phyloP scores from a whole-genome alignment of 2,329 filamentous ascomycete species.

The Xenoacremonium recifei region DNA sequence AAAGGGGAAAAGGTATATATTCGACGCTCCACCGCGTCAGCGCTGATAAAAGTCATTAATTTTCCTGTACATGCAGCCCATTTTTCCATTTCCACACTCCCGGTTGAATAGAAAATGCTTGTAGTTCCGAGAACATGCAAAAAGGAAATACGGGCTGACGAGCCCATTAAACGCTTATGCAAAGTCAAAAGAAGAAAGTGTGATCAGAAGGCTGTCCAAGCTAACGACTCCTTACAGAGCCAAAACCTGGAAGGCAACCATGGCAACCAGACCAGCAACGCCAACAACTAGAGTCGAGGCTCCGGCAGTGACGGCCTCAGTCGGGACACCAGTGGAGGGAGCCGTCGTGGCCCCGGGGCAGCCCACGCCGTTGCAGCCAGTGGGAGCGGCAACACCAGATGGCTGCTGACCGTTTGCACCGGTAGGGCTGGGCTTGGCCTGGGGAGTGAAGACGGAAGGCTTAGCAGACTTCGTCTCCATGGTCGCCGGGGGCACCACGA shows the following conservation, averaged over 20 bases:
- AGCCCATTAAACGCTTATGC: conserved; percentile 5
- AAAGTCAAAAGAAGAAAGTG: conserved; percentile 5
- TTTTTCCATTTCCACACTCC: background rate
- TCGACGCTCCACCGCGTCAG: background rate
- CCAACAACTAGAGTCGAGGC: conserved; percentile 33
- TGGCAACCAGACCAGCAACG: conserved; percentile 23
- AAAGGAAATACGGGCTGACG: background rate
- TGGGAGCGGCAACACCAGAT: conserved; percentile 18
- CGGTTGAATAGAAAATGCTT: background rate
- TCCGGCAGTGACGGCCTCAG: conserved; percentile 45
- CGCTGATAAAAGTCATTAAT: conserved; percentile 1
- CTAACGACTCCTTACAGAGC: conserved; percentile 29
- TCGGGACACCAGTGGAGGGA: conserved; percentile 19
- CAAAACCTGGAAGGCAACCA: conserved; percentile 27
- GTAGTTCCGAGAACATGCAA: background rate
- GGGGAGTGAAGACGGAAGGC: conserved; percentile 14
- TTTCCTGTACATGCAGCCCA: background rate
- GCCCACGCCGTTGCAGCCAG: conserved; percentile 24
- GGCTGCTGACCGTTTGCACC: conserved; percentile 9
- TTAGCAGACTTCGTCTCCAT: conserved; percentile 15
- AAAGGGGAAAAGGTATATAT: background rate
- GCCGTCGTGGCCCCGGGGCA: conserved; percentile 14
- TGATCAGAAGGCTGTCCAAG: background rate
- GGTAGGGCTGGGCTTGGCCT: conserved; percentile 8
- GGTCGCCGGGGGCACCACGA: conserved; percentile 13